Conservation (phyloP, 2,329 filamentous ascomycete genomes). For the Talaromyces amestolkiae region DNA sequence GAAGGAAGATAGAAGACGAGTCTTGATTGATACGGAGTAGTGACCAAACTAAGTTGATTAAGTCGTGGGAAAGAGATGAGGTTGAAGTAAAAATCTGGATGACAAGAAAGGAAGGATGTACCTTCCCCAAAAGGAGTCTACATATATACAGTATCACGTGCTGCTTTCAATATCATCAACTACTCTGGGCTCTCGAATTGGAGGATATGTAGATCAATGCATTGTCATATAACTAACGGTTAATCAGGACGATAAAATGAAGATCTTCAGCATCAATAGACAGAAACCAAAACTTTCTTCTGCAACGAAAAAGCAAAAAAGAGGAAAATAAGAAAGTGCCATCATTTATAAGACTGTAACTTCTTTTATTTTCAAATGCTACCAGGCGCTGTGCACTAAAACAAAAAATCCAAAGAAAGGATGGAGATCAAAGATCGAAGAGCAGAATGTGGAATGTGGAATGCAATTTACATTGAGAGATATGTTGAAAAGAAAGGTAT, state of each 20-base stretch:
- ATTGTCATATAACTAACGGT: not conserved
- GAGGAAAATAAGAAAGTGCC: not conserved
- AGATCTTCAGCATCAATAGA: not conserved
- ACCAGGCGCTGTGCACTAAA: slow-evolving; percentile 21
- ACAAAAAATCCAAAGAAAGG: slow-evolving; percentile 20
- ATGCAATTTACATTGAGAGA: slow-evolving; percentile 5
- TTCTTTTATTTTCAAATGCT: slow-evolving; percentile 18
- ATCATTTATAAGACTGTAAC: not conserved
- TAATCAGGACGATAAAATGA: not conserved
- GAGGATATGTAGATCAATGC: not conserved
- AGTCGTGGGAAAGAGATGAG: not conserved
- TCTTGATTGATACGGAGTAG: not conserved
- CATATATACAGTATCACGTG: not conserved
- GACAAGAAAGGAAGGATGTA: not conserved
- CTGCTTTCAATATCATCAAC: not conserved
- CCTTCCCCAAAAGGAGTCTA: not conserved
- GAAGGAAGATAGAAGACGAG: too few relatives aligned
- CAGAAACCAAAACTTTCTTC: not conserved
- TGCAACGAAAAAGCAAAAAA: not conserved
- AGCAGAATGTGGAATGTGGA: not conserved
- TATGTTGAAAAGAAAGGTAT: slow-evolving; percentile 18
- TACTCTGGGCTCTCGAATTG: not conserved
- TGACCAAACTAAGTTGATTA: not conserved
- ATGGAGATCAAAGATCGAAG: slow-evolving; percentile 19
- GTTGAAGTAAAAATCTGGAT: not conserved